Conservation (phyloP, 768 basidiomycete species). For the Tubosaeta sp. region DNA sequence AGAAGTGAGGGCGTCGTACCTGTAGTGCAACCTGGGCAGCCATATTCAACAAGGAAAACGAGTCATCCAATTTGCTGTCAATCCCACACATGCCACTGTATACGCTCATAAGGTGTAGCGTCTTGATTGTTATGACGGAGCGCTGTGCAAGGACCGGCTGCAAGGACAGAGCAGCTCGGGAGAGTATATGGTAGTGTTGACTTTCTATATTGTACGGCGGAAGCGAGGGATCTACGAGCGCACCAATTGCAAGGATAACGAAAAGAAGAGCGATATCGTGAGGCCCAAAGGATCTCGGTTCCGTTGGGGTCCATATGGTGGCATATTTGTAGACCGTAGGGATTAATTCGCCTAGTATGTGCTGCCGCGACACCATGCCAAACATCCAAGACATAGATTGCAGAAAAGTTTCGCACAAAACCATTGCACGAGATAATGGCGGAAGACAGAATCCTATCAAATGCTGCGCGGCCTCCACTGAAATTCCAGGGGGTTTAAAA, state of each 20-base stretch:
- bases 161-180: constrained; percentile 44
- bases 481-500: constrained; percentile 36
- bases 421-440: constrained; percentile 37
- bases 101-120: constrained; percentile 49
- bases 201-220: constrained; percentile 48
- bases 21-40: constrained; percentile 44
- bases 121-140: constrained; percentile 47
- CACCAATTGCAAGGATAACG: constrained; percentile 45
- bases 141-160: constrained; percentile 42
- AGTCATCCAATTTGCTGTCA: constrained; percentile 45
- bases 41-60: constrained; percentile 43
- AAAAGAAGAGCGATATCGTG: constrained; percentile 49
- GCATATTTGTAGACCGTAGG: constrained; percentile 37
- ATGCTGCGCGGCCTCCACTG: constrained; percentile 32
- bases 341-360: constrained; percentile 43
- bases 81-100: no score
- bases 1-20: constrained; percentile 29
- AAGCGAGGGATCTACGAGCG: constrained; percentile 43
- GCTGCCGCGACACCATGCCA: constrained; percentile 43
- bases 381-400: constrained; percentile 51
- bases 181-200: constrained; percentile 49
- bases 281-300: constrained; percentile 41
- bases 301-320: background rate
- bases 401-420: constrained; percentile 44
- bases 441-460: constrained; percentile 48